phyloP scores from a whole-genome alignment of 1,139 yeast species.

The Pneumocystis murina region DNA sequence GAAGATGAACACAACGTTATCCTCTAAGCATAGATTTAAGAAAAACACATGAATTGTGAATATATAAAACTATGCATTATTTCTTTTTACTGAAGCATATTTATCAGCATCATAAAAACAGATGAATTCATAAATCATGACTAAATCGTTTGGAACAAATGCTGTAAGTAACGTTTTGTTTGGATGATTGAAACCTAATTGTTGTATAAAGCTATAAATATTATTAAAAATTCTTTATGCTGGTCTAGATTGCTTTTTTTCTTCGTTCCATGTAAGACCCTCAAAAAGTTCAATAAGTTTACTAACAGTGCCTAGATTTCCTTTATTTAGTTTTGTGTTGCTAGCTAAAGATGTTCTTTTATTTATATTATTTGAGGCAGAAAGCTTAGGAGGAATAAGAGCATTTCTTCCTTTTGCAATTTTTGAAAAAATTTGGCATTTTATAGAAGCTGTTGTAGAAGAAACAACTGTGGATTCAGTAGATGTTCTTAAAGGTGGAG shows the following conservation, averaged over 20 bases:
- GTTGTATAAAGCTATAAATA: not conserved
- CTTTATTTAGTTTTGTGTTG: not conserved
- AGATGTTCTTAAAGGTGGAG: not conserved
- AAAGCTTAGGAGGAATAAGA: conserved; percentile 1
- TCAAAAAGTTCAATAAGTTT: not conserved
- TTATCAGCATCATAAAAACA: not conserved
- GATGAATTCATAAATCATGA: not conserved
- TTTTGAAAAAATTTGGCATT: not conserved
- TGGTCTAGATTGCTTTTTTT: not conserved
- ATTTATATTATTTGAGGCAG: not conserved
- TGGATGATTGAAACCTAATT: not conserved
- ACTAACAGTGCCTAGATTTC: not conserved
- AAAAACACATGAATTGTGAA: not conserved
- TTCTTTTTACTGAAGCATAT: not conserved
- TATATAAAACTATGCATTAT: not conserved
- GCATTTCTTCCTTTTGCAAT: conserved; percentile 1
- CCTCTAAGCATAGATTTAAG: not conserved
- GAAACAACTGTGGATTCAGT: not conserved
- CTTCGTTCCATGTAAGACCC: not conserved
- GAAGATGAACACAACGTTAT: not conserved
- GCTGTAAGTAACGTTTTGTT: not conserved
- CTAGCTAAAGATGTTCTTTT: not conserved
- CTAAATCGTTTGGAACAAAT: not conserved
- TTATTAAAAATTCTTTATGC: not conserved
- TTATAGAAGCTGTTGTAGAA: not conserved